phyloP scores from a whole-genome alignment of 257 asterid genomes.

The Forsythia viridissima region DNA sequence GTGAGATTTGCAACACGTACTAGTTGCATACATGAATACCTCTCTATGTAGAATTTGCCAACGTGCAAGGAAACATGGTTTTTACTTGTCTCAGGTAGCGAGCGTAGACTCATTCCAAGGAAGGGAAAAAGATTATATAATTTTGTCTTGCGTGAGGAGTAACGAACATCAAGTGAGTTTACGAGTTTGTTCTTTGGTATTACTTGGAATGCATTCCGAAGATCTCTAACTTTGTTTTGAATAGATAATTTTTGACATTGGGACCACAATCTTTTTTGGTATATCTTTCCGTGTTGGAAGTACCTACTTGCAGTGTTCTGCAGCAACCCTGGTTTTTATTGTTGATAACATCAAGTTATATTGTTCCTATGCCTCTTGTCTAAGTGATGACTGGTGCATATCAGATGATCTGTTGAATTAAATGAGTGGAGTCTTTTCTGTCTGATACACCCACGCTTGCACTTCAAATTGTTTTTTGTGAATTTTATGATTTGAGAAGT shows the following conservation, averaged over 20 bases:
- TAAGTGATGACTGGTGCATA: not conserved
- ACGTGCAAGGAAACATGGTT: constrained; percentile 14
- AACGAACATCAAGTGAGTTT: constrained; percentile 91
- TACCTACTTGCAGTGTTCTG: not conserved
- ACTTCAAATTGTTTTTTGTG: not conserved
- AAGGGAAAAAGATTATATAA: constrained; percentile 94
- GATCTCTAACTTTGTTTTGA: not conserved
- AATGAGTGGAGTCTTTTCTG: not conserved
- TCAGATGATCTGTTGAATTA: not conserved
- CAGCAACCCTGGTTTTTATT: not conserved
- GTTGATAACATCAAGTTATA: not conserved
- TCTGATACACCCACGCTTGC: not conserved
- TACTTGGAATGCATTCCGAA: not conserved
- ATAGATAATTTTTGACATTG: not conserved
- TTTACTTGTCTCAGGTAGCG: constrained; percentile 71
- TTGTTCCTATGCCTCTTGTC: not conserved
- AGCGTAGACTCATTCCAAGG: constrained; percentile 99
- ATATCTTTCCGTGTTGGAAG: not conserved
- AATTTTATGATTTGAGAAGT: not conserved
- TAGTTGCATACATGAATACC: not conserved
- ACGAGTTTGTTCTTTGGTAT: not conserved
- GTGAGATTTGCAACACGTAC: constrained; percentile 32
- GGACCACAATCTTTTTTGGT: not conserved
- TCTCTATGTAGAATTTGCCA: not conserved
- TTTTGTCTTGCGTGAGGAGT: constrained; percentile 97